Conservation (phyloP, 768 basidiomycete genomes). For the Russula sp. region DNA sequence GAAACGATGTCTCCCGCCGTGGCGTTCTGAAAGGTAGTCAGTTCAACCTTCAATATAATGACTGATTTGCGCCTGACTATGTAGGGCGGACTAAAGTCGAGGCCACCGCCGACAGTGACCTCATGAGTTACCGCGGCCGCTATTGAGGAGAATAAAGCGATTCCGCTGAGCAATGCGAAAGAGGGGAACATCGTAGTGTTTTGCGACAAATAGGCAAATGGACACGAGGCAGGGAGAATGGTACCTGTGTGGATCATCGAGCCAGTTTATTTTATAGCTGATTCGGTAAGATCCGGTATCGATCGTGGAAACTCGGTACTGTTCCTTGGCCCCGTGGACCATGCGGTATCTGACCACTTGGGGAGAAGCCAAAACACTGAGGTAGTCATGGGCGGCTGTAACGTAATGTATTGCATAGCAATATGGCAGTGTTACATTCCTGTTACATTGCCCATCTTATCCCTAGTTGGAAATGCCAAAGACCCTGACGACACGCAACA, state of each 20-base stretch:
- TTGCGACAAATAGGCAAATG: background rate
- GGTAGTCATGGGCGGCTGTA: too few species aligned
- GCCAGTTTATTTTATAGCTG: background rate
- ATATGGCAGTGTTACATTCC: too few species aligned
- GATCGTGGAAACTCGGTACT: background rate
- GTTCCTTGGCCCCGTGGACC: background rate
- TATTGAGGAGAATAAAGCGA: slow-evolving; percentile 13
- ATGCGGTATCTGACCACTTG: background rate
- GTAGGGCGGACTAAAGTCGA: slow-evolving; percentile 7
- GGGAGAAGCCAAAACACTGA: background rate
- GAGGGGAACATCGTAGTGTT: background rate
- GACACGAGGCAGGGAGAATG: background rate
- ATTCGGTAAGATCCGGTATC: background rate
- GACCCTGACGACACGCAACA: too few species aligned
- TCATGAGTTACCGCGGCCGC: background rate
- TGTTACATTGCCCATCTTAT: too few species aligned
- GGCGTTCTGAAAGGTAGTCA: slow-evolving; percentile 22
- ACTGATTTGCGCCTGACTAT: slow-evolving; percentile 4
- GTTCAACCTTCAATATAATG: background rate
- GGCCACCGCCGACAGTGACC: slow-evolving; percentile 12
- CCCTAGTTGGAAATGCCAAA: too few species aligned
- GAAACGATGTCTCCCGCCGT: slow-evolving; percentile 31
- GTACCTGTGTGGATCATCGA: background rate
- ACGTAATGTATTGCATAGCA: too few species aligned
- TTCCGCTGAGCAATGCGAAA: slow-evolving; percentile 2